Percentiles rank a stretch among this genome's conserved stretches.
Evolutionary conservation across 2,329 filamentous ascomycete species (phyloP).

Genomic region (Fusarium pilosicola): DNA sequence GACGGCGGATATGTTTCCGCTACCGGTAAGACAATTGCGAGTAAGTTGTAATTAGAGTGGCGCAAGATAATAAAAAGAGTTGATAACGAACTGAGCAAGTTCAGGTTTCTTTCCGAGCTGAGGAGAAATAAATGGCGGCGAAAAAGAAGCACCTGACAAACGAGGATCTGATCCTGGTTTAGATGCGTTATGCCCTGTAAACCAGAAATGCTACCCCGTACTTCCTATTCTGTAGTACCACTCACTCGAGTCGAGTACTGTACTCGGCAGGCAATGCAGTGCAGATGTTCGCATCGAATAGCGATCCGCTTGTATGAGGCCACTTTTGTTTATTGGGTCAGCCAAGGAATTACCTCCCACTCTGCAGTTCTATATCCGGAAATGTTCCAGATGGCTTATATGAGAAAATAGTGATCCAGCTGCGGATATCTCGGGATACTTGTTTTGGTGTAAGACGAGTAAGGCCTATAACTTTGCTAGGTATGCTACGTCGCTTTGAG

Average conservation of each 20-base stretch:
- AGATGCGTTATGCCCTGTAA: neutral
- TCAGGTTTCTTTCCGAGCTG: neutral
- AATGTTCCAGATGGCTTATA: conserved; percentile 26
- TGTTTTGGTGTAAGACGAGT: conserved; percentile 28
- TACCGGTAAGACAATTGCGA: conserved; percentile 1
- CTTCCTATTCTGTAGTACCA: conserved; percentile 16
- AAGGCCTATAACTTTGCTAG: neutral
- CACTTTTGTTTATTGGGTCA: conserved; percentile 20
- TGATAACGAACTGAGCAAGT: neutral
- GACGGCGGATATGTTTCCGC: conserved; percentile 17
- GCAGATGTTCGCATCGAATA: conserved; percentile 37
- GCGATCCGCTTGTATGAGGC: conserved; percentile 29
- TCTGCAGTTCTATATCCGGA: conserved; percentile 21
- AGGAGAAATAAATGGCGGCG: conserved; percentile 3
- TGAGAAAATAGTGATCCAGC: conserved; percentile 18
- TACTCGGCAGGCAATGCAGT: conserved; percentile 3
- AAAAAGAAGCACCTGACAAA: conserved; percentile 18
- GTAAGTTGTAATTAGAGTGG: conserved; percentile 9
- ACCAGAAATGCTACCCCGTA: conserved; percentile 22
- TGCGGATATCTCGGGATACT: conserved; percentile 27
- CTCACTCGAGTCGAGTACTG: neutral
- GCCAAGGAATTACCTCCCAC: conserved; percentile 11
- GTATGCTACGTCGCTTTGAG: neutral
- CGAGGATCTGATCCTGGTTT: conserved; percentile 13
- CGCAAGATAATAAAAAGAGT: neutral